These are phyloP conservation scores for Penicillium sclerotigenum DNA, from an alignment of 2,329 filamentous ascomycete species.

Conservation along the genomic window DNA sequence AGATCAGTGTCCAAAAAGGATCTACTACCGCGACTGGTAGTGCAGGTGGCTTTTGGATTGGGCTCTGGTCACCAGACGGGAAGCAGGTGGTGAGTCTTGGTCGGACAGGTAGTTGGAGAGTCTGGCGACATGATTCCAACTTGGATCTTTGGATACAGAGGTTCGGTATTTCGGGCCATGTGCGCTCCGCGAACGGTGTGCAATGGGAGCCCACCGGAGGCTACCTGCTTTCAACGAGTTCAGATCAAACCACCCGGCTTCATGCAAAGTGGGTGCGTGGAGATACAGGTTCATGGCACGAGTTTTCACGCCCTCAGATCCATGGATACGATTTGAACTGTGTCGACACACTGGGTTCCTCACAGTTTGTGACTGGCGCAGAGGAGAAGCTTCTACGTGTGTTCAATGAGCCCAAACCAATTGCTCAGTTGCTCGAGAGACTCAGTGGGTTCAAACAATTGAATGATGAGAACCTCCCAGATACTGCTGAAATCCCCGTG, in stretches of 20 bases:
- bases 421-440: slow-evolving; percentile 68
- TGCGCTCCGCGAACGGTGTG: slow-evolving; percentile 73
- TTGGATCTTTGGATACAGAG: slow-evolving; percentile 71
- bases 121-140: slow-evolving; percentile 66
- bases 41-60: slow-evolving; percentile 94
- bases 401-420: slow-evolving; percentile 82
- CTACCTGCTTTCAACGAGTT: slow-evolving; percentile 83
- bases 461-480: slow-evolving; percentile 57
- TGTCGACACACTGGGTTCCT: slow-evolving; percentile 68
- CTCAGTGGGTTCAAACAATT: slow-evolving; percentile 60
- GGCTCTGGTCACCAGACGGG: slow-evolving; percentile 81
- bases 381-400: slow-evolving; percentile 98
- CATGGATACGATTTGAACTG: slow-evolving; percentile 98
- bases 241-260: slow-evolving; percentile 88
- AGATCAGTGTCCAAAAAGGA: slow-evolving; percentile 91
- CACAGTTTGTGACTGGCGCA: slow-evolving; percentile 86
- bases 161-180: slow-evolving; percentile 79
- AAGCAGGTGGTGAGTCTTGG: slow-evolving; percentile 75
- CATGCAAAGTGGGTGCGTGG: slow-evolving; percentile 72
- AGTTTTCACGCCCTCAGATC: slow-evolving; percentile 92
- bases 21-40: slow-evolving; percentile 95
- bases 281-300: slow-evolving; percentile 71
- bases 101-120: slow-evolving; percentile 87
- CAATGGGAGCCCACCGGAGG: slow-evolving; percentile 78
- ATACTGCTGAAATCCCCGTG: slow-evolving; percentile 91